Evolutionary conservation across 164 flowering plant genomes (phyloP).

Genomic region (Liriodendron chinense): DNA sequence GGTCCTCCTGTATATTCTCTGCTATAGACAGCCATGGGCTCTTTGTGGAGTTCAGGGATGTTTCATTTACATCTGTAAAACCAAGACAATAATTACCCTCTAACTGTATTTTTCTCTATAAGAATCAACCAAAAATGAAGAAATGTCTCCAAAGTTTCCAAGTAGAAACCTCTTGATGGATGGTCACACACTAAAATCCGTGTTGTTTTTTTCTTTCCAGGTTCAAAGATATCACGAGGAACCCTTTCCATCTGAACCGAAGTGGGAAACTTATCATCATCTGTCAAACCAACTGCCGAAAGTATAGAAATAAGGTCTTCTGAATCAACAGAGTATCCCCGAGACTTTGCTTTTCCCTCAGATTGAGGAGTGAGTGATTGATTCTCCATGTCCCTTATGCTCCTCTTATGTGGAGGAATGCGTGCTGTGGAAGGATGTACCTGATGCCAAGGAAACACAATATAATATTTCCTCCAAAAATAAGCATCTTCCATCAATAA

Average conservation of each 20-base stretch:
- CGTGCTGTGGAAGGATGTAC: slow-evolving; percentile 19
- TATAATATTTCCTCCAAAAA: too few relatives aligned
- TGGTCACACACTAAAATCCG: slow-evolving; percentile 21
- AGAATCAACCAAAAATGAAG: too few relatives aligned
- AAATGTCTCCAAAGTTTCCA: too few relatives aligned
- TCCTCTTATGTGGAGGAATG: slow-evolving; percentile 56
- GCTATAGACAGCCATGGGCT: too few relatives aligned
- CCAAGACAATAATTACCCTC: too few relatives aligned
- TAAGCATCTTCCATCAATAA: too few relatives aligned
- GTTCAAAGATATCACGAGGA: slow-evolving; percentile 25
- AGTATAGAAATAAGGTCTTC: slow-evolving; percentile 23
- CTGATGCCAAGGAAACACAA: too few relatives aligned
- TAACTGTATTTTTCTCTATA: too few relatives aligned
- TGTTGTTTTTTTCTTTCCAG: slow-evolving; percentile 27
- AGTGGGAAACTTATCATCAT: slow-evolving; percentile 25
- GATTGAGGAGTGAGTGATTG: slow-evolving; percentile 22
- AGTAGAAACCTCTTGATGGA: slow-evolving; percentile 21
- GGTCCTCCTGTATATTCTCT: too few relatives aligned
- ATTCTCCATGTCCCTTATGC: slow-evolving; percentile 11
- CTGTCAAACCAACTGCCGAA: slow-evolving; percentile 29
- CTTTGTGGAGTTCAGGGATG: too few relatives aligned
- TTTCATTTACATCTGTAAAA: too few relatives aligned
- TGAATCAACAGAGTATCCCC: slow-evolving; percentile 31
- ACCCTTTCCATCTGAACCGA: slow-evolving; percentile 33
- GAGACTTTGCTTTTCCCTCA: slow-evolving; percentile 15